Percentiles rank a stretch among this genome's conserved stretches.
These are phyloP conservation scores for Eucalyptus coolabah DNA, from an alignment of 345 rosid genomes.

Conservation along the genomic window DNA sequence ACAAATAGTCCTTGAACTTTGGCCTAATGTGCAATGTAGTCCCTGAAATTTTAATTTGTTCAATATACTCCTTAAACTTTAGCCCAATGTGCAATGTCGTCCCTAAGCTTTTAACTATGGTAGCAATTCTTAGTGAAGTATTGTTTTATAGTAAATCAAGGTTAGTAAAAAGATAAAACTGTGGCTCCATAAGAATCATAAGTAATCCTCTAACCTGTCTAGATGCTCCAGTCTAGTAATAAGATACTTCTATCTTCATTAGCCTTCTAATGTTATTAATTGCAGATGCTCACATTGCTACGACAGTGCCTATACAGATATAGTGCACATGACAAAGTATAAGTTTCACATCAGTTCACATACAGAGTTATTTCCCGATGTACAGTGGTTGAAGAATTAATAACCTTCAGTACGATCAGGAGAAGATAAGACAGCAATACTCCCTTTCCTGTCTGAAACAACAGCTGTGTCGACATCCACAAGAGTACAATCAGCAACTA, in stretches of 20 bases:
- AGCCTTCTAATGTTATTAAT: neutral
- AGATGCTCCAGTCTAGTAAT: neutral
- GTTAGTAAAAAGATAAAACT: neutral
- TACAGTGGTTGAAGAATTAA: neutral
- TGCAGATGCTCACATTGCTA: neutral
- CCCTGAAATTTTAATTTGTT: neutral
- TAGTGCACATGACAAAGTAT: neutral
- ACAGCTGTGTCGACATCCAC: constrained; percentile 74
- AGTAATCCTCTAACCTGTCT: neutral
- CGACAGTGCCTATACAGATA: neutral
- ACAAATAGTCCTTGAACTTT: neutral
- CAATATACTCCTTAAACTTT: neutral
- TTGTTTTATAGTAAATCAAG: neutral
- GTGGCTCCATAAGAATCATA: neutral
- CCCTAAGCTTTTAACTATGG: neutral
- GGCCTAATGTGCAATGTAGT: neutral
- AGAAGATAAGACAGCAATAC: constrained; percentile 79
- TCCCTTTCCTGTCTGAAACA: constrained; percentile 96
- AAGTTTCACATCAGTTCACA: neutral
- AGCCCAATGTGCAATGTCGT: neutral
- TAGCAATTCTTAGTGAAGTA: neutral
- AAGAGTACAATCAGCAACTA: constrained; percentile 91
- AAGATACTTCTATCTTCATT: neutral
- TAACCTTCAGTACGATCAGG: constrained; percentile 60
- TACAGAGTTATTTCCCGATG: neutral